Conservation (phyloP, 129 eudicot species). For the sunflower (Helianthus annuus) region DNA sequence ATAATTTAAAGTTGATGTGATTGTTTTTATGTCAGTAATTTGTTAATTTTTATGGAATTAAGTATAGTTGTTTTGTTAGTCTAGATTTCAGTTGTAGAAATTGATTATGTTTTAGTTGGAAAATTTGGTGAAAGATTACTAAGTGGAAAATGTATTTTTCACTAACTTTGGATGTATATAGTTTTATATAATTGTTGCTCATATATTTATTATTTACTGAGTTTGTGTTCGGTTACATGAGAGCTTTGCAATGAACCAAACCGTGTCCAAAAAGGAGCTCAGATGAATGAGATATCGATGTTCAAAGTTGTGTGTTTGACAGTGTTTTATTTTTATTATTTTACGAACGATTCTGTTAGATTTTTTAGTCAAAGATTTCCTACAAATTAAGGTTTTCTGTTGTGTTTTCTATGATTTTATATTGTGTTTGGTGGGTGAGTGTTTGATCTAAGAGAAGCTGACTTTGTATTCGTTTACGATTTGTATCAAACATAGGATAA, state of each 20-base stretch:
- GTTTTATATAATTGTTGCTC: no score
- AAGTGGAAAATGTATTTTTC: no score
- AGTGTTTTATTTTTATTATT: not conserved
- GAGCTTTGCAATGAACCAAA: no score
- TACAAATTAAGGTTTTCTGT: not conserved
- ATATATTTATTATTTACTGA: no score
- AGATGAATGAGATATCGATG: no score
- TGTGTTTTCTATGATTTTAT: no score
- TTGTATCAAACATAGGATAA: conserved; percentile 1
- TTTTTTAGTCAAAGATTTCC: not conserved
- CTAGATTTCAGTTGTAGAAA: not conserved
- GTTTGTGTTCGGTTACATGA: no score
- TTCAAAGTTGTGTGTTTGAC: no score
- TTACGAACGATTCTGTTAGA: not conserved
- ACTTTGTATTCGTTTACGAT: conserved; percentile 28
- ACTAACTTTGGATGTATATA: no score
- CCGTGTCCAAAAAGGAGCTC: no score
- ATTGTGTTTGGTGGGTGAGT: not conserved
- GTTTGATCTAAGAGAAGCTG: not conserved
- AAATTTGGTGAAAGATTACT: no score
- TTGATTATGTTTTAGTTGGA: not conserved
- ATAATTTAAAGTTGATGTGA: no score
- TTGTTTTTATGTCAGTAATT: not conserved
- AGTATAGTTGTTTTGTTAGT: not conserved
- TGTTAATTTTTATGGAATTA: not conserved